Base-by-base conservation (phyloP, 768 basidiomycete genomes). In the Phlebiopsis flavidoalba region DNA sequence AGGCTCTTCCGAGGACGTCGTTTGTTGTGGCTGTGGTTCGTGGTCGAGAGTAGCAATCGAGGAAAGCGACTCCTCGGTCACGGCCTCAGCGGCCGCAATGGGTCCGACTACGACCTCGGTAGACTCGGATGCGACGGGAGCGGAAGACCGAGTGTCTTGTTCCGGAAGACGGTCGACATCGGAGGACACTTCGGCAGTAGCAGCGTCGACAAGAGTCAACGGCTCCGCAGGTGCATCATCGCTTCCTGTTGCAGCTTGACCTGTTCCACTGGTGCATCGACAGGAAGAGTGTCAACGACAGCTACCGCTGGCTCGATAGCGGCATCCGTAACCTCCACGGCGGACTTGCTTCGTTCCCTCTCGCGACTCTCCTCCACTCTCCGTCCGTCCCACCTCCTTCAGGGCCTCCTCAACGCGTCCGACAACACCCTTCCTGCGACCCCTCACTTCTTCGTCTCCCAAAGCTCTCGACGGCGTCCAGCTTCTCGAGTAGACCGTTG, bases 381-480 rank as follows among this genome's bases (percentile, higher is more conserved):
- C 60, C 69, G 66, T 66, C 84, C 85, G 26, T n/a, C n/a, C n/a
- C 26, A 87, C 61, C 46, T 76, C 76, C 62, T 80, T 80, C 48
- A 89, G 66, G 45, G 83, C 87, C 24, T 69, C 66, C 75, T 87
- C 88, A 15, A 89, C 80, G 53, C 65, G 67, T 14, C 65, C 67
- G 15, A 89, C 88, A 8, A 84, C 75, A 49, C 76, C 77, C 72
- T 83, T 87, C 63, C 89, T 70, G 57, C 65, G 72, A 21, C 71
- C 70, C 52, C 88, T 70, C 49, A 91, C 74, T 10, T 69, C 75
- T 24, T 75, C 75, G 62, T 86, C 82, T 3, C 88, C n/a, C 89
- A 53, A 75, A 77, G 63, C 84, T 86, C 35, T 84, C 79, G 31
- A 91, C 76, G 0, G 76, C 78, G 65, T 91, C 89, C 24, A 90